phyloP scores from a whole-genome alignment of 495 filamentous ascomycete genomes.

The Talaromyces thailandensis region DNA sequence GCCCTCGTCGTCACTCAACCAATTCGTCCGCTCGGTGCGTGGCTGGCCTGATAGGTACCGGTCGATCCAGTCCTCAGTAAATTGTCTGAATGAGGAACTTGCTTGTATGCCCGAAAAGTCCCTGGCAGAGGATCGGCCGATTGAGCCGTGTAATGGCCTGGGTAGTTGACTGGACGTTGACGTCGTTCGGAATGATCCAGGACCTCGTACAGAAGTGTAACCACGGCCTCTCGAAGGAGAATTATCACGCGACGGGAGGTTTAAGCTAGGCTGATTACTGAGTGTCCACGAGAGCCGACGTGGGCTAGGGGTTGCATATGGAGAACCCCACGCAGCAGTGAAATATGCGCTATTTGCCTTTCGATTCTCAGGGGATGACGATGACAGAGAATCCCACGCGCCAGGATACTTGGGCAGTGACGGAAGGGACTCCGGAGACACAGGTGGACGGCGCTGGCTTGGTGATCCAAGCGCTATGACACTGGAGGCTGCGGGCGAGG shows the following conservation, averaged over 20 bases:
- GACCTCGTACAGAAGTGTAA: constrained; percentile 13
- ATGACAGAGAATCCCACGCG: constrained; percentile 27
- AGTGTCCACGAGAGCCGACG: constrained; percentile 34
- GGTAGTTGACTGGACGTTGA: constrained; percentile 7
- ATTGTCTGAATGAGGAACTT: constrained; percentile 42
- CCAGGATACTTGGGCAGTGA: constrained; percentile 23
- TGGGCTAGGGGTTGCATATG: constrained; percentile 52
- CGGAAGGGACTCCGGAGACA: constrained; percentile 22
- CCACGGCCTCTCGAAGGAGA: constrained; percentile 18
- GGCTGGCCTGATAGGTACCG: constrained; percentile 57
- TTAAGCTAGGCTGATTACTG: constrained; percentile 31
- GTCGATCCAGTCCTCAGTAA: constrained; percentile 72
- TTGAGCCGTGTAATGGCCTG: constrained; percentile 12
- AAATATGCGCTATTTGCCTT: constrained; percentile 45
- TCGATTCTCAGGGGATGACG: constrained; percentile 31
- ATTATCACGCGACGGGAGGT: constrained; percentile 24
- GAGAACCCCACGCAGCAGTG: constrained; percentile 66
- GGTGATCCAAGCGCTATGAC: constrained; percentile 27
- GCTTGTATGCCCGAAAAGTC: constrained; percentile 24
- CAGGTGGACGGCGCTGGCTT: constrained; percentile 20
- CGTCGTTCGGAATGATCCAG: constrained; percentile 1
- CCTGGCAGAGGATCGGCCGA: constrained; percentile 15
- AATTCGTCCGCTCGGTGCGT: constrained; percentile 55
- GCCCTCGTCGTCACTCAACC: constrained; percentile 67
- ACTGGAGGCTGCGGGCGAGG: constrained; percentile 32